Evolutionary conservation across 1,284 basidiomycete species (phyloP), one percentile per base, ranked within the genome.

Genomic region (Melampsora larici-populina): DNA sequence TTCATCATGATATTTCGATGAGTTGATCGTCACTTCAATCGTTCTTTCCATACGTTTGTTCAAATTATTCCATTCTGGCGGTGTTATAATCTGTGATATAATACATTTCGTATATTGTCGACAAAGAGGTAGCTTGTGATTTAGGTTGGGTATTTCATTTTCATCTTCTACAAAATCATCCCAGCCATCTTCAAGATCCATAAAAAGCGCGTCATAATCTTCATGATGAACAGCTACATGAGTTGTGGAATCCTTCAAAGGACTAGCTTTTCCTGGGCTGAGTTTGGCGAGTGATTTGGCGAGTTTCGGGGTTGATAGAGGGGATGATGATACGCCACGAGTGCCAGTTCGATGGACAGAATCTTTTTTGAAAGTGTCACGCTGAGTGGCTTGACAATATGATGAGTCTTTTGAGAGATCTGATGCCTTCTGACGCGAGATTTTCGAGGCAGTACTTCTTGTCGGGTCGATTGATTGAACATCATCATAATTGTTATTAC

Each of bases 11-110:
- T 33, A 17, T n/a, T 51, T 48, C 13, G 69, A n/a, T n/a, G 21
- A 33, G 9, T 68, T 36, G 33, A 68, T n/a, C 1, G 36, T 48
- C 29, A 78, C 67, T 51, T 78, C 68, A 24, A 78, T 33, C 8
- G 13, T 40, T 55, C 68, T 68, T 60, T 76, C 74, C 65, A 76
- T 67, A 1, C 74, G 65, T 29, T 31, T 29, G 29, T 76, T 76
- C 7, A 63, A 36, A 7, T 65, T 15, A 76, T 76, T 76, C 74
- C 74, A 76, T 26, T 48, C 64, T 21, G 74, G 43, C 2, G 51
- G 48, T 2, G 29, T 55, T 7, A 7, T 31, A 7, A 76, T 24
- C 5, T 63, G 55, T 17, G 66, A 36, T 26, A 69, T 46, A 2
- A 36, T 40, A 60, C 74, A 76, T 33, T 69, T 58, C 4, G 46